A percentile compares a stretch with the other conserved stretches of the same genome.
phyloP scores from a whole-genome alignment of 1,139 yeast genomes.

The Yamadazyma diddensiae region DNA sequence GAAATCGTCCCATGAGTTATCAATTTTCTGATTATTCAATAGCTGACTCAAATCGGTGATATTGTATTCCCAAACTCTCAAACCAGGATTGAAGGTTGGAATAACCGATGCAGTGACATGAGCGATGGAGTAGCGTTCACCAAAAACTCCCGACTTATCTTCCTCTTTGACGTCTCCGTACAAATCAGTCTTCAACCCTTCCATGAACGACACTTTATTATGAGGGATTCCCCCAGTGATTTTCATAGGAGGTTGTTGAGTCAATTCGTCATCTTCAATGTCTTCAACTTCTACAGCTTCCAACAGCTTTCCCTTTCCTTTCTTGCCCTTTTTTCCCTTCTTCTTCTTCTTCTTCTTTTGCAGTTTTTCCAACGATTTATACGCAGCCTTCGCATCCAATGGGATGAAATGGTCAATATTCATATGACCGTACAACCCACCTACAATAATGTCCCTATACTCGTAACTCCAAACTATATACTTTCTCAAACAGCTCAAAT shows the following conservation, averaged over 20 bases:
- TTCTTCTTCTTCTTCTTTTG: constrained; percentile 13
- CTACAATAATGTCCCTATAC: constrained; percentile 76
- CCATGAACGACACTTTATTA: constrained; percentile 63
- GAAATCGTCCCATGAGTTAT: constrained; percentile 54
- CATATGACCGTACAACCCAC: constrained; percentile 87
- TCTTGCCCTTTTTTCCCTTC: constrained; percentile 5
- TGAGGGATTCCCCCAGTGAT: constrained; percentile 60
- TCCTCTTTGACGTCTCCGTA: constrained; percentile 49
- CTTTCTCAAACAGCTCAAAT: constrained; percentile 67
- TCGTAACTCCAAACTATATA: constrained; percentile 77
- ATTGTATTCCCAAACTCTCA: constrained; percentile 85
- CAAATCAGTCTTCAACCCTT: constrained; percentile 46
- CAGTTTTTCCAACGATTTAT: constrained; percentile 42
- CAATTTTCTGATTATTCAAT: constrained; percentile 14
- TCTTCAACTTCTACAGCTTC: constrained; percentile 10
- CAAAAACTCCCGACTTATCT: constrained; percentile 40
- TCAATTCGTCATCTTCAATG: constrained; percentile 10
- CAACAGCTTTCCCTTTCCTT: constrained; percentile 6
- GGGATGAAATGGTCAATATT: constrained; percentile 83
- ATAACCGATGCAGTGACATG: constrained; percentile 75
- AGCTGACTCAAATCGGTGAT: constrained; percentile 43
- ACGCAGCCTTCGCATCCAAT: constrained; percentile 66
- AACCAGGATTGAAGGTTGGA: constrained; percentile 81
- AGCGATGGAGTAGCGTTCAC: constrained; percentile 65
- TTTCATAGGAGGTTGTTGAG: constrained; percentile 22